Evolutionary conservation across 2,329 filamentous ascomycete genomes (phyloP), one percentile per base, ranked within the genome.

Genomic region (Aspergillus costaricaensis): DNA sequence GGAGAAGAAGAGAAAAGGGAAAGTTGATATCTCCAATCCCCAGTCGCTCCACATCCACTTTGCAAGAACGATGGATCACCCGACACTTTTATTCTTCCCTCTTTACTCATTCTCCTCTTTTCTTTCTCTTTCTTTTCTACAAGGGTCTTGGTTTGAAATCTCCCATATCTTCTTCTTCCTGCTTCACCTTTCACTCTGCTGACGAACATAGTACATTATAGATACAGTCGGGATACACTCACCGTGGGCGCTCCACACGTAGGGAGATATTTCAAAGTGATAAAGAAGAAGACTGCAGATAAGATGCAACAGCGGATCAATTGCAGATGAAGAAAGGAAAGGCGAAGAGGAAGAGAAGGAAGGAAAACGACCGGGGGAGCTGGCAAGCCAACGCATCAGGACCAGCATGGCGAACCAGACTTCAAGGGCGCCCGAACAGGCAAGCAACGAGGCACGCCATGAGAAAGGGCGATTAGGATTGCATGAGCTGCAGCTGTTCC

Each of bases 51-150:
- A 57, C 57, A 49, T 62, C 57, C 50, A 23, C 25, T 39, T 53
- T 61, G 58, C 58, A 65, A 56, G 55, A 54, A 58, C 60, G 58
- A 65, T 63, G 61, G 56, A 59, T 55, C 47, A 23, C 19, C 52
- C 38, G n/a, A 27, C 38, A 36, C 38, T 51, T 57, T 4, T 41
- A 9, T 36, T 36, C 9, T 27, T 27, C 25, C 25, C 7, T 51
- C 43, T 19, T 54, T 30, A 54, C 41, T 30, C 32, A n/a, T 21
- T 23, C 52, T 53, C 44, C 15, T 30, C 27, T 30, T 30, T 30
- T 30, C 27, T 58, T 17, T 30, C 39, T 49, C 21, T 43, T 55
- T 23, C 41, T 32, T 32, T 39, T 53, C 30, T 19, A 47, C 49
- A 44, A 14, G 2, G 10, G 10, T 19, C 15, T 25, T 23, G 23